phyloP scores from a whole-genome alignment of 1,284 basidiomycete genomes.

The Leccinum subspadiceum region DNA sequence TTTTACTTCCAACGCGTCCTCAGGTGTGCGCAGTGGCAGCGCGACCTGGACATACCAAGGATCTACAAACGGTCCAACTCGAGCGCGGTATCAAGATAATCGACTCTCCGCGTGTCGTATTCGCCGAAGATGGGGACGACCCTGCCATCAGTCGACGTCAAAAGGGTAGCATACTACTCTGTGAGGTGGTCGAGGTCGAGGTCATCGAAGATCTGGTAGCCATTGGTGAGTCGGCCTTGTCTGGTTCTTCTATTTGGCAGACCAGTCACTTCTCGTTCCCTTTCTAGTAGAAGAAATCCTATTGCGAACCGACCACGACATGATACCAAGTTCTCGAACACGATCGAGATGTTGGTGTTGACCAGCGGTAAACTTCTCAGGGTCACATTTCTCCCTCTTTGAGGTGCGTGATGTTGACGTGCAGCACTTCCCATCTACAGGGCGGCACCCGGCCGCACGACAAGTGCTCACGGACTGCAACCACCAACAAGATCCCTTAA shows the following conservation, averaged over 20 bases:
- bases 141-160: conserved; percentile 47
- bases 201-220: conserved; percentile 86
- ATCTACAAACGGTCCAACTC: conserved; percentile 90
- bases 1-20: conserved; percentile 39
- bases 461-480: conserved; percentile 95
- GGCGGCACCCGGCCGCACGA: conserved; percentile 88
- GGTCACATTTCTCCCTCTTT: conserved; percentile 35
- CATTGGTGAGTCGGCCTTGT: conserved; percentile 57
- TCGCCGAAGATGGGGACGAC: conserved; percentile 67
- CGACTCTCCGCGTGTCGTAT: conserved; percentile 96
- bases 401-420: neutral
- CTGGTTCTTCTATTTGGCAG: neutral
- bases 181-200: too few relatives aligned
- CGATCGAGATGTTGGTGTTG: conserved; percentile 85
- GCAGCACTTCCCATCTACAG: conserved; percentile 34
- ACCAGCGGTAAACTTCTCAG: conserved; percentile 84
- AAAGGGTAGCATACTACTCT: too few relatives aligned
- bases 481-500: conserved; percentile 89
- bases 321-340: conserved; percentile 71
- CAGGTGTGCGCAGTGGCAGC: conserved; percentile 52
- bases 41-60: conserved; percentile 86
- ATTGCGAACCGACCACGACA: conserved; percentile 61
- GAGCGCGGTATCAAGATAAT: conserved; percentile 78
- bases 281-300: conserved; percentile 81
- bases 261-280: neutral